phyloP scores from a whole-genome alignment of 1,284 basidiomycete genomes.

The Puccinia novopanici region DNA sequence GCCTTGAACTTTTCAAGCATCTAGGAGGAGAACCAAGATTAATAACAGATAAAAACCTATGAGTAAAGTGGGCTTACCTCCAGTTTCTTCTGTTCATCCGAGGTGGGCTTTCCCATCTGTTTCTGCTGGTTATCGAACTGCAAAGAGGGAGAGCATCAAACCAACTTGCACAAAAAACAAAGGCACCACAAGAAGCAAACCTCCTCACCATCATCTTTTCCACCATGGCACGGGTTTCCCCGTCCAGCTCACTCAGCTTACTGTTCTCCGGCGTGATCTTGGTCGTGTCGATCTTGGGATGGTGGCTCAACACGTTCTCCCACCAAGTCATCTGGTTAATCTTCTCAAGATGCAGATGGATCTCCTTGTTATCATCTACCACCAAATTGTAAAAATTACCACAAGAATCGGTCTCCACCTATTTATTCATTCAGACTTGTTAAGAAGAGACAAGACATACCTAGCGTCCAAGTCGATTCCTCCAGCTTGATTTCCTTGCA shows the following conservation, averaged over 20 bases:
- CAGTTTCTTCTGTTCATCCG: constrained; percentile 58
- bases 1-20: constrained; percentile 83
- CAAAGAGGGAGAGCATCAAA: constrained; percentile 28
- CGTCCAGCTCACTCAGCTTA: constrained; percentile 92
- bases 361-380: constrained; percentile 75
- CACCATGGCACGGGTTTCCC: constrained; percentile 91
- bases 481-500: constrained; percentile 92
- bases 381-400: too few relatives aligned
- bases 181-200: too few relatives aligned
- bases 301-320: constrained; percentile 91
- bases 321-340: constrained; percentile 88
- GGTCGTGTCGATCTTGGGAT: constrained; percentile 93
- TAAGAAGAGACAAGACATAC: constrained; percentile 66
- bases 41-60: neutral
- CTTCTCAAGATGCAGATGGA: constrained; percentile 83
- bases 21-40: constrained; percentile 60
- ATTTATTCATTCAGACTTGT: too few relatives aligned
- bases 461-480: constrained; percentile 94
- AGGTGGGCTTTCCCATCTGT: constrained; percentile 83
- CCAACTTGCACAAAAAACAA: neutral
- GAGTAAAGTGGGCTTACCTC: constrained; percentile 63
- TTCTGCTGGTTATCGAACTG: constrained; percentile 98
- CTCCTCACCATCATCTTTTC: constrained; percentile 99
- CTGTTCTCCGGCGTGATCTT: constrained; percentile 96
- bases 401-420: too few relatives aligned